Evolutionary conservation across 495 filamentous ascomycete genomes (phyloP).

Genomic region (Penicillium samsonianum): DNA sequence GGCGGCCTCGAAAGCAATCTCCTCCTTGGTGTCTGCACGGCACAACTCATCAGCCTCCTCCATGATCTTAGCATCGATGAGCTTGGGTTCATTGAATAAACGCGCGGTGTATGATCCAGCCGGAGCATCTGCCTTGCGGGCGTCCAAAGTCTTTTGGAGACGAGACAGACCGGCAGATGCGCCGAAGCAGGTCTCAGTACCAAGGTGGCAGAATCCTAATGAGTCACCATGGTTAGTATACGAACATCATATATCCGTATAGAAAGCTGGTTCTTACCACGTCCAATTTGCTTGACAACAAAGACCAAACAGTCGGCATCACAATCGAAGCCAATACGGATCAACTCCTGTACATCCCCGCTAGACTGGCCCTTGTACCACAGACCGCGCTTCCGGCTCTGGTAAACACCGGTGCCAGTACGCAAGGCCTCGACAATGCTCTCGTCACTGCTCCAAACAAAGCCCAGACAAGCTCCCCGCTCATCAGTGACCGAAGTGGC

Average conservation of each 20-base stretch:
- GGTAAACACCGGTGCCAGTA: slow-evolving; percentile 90
- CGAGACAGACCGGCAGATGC: slow-evolving; percentile 75
- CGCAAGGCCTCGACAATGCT: slow-evolving; percentile 83
- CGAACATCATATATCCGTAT: neutral
- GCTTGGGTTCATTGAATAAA: slow-evolving; percentile 86
- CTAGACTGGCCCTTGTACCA: slow-evolving; percentile 98
- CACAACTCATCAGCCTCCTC: slow-evolving; percentile 96
- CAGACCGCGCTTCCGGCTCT: slow-evolving; percentile 88
- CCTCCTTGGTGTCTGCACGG: slow-evolving; percentile 74
- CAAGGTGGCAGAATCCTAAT: slow-evolving; percentile 89
- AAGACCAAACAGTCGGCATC: slow-evolving; percentile 91
- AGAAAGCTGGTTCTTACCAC: slow-evolving; percentile 43
- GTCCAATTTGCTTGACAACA: slow-evolving; percentile 82
- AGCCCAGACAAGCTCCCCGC: slow-evolving; percentile 76
- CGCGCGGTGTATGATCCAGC: slow-evolving; percentile 90
- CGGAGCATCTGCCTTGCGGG: slow-evolving; percentile 77
- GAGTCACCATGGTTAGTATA: slow-evolving; percentile 28
- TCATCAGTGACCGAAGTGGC: slow-evolving; percentile 90
- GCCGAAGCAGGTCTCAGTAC: slow-evolving; percentile 89
- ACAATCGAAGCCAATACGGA: slow-evolving; percentile 83
- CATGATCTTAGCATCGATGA: slow-evolving; percentile 93
- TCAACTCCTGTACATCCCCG: slow-evolving; percentile 86
- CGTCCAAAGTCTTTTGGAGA: slow-evolving; percentile 79
- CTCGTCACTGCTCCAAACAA: slow-evolving; percentile 92
- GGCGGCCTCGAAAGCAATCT: slow-evolving; percentile 90